A percentile compares a stretch with the other conserved stretches of the same genome.
These are phyloP conservation scores for Pythium dissotocum DNA, from an alignment of 352 stramenopile species.

Conservation along the genomic window DNA sequence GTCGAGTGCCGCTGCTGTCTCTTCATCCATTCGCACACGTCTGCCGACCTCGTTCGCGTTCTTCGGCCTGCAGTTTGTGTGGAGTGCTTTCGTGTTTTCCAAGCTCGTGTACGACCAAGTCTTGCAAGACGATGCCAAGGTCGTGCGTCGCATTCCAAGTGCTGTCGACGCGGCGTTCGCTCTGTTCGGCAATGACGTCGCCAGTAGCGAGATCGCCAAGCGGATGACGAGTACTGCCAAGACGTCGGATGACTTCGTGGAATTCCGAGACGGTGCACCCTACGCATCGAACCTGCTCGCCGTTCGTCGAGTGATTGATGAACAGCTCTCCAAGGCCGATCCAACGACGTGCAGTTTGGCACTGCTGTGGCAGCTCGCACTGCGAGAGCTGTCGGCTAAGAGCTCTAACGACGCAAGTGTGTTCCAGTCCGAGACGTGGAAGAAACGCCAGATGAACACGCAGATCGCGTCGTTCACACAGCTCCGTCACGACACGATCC, in stretches of 20 bases:
- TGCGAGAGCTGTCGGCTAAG: constrained; percentile 22
- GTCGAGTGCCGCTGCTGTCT: constrained; percentile 5
- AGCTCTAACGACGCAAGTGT: constrained; percentile 5
- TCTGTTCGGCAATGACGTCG: constrained; percentile 26
- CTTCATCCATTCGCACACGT: constrained; percentile 1
- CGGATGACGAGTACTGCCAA: constrained; percentile 21
- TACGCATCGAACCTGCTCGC: constrained; percentile 28
- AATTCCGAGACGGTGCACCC: constrained; percentile 29
- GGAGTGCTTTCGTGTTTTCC: constrained; percentile 35
- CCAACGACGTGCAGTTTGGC: constrained; percentile 20
- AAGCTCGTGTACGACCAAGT: constrained; percentile 33
- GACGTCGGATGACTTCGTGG: constrained; percentile 15
- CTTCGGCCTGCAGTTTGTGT: constrained; percentile 31
- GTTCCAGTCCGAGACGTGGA: constrained; percentile 28
- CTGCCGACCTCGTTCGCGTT: constrained; percentile 26
- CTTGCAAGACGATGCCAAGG: constrained; percentile 16
- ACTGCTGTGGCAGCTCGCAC: constrained; percentile 26
- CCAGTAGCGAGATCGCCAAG: constrained; percentile 16
- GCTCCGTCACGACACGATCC: constrained; percentile 32
- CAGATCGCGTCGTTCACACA: constrained; percentile 30
- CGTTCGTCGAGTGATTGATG: constrained; percentile 19
- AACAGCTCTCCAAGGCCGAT: constrained; percentile 5
- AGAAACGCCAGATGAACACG: constrained; percentile 31
- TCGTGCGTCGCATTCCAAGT: constrained; percentile 26
- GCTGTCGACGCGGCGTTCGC: constrained; percentile 30